Evolutionary conservation across 1,284 basidiomycete genomes (phyloP), one percentile per base, ranked within the genome.

Genomic region (Boletellus deceptivus): DNA sequence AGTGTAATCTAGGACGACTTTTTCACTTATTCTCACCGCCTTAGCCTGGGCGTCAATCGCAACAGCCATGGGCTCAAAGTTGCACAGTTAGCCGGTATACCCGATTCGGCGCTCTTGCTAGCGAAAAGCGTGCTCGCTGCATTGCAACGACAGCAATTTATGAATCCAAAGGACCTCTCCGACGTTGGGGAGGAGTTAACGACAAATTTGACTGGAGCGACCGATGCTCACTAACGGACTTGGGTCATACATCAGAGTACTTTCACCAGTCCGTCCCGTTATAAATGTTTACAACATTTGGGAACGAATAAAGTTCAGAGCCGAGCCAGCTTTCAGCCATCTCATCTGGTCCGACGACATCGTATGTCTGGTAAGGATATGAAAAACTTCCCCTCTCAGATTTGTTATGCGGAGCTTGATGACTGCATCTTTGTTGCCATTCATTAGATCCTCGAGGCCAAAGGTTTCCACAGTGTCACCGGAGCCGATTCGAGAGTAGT

Each of bases 21-120:
- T 49, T 92, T 96, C 63, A 73, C 87, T 0, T 99, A 96, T 65
- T 86, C 89, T 4, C 94, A 98, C 64, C 78, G 78, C 20, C 70
- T 98, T 39, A 76, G 77, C 43, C 83, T 85, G 4, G 96, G 96
- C 1, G 83, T 98, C 48, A 98, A 97, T 68, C 79, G 86, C 46
- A 80, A 96, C 59, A 97, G 94, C 49, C 94, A 98, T 62, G 96
- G 94, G 0, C 73, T 99, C 36, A 91, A 93, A 67, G 92, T 97
- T 16, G 95, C 95, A 6, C 82, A 86, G 48, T 69, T 98, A 14
- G 93, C 93, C 7, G 91, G 91, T 4, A 83, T 98, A 75, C 96
- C 95, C 1, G 58, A 73, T 3, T 64, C 75, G 11, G 86, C 80
- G 0, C 68, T 93, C 43, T 57, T 67, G 2, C 72, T 90, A 14